Evolutionary conservation across 2,329 filamentous ascomycete species (phyloP).

Genomic region (Cryphonectria japonica): DNA sequence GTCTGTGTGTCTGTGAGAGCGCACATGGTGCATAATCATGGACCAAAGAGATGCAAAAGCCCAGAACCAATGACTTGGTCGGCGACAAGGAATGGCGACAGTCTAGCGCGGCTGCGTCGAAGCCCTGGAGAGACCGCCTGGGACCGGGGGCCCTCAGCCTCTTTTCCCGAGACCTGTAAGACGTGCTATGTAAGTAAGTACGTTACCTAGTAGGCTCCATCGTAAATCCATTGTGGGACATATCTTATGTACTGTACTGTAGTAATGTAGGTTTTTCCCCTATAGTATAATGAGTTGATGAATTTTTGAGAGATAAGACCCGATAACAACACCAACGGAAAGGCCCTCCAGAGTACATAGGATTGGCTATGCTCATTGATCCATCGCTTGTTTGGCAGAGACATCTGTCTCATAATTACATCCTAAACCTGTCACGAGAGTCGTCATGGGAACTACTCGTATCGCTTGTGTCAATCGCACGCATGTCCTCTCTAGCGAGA

Average conservation of each 20-base stretch:
- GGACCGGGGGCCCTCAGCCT: not conserved
- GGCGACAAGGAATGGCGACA: constrained; percentile 21
- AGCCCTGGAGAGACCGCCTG: not conserved
- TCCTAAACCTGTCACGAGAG: not conserved
- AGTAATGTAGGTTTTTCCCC: no score
- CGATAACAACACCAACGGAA: no score
- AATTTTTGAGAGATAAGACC: no score
- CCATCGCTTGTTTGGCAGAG: not conserved
- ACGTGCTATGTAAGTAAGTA: no score
- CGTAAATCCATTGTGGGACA: not conserved
- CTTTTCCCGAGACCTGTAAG: not conserved
- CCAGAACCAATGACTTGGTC: constrained; percentile 7
- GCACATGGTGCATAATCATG: not conserved
- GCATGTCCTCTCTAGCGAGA: not conserved
- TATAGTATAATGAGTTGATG: no score
- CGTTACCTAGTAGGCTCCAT: no score
- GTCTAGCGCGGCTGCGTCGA: constrained; percentile 24
- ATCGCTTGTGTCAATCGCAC: not conserved
- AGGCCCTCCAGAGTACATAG: not conserved
- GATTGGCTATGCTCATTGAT: not conserved
- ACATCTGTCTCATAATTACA: not conserved
- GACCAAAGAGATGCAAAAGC: not conserved
- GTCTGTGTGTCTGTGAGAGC: not conserved
- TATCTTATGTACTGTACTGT: not conserved
- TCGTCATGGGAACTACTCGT: constrained; percentile 8